Percentiles rank a stretch among this genome's conserved stretches.
These are phyloP conservation scores for Trichoderma harzianum DNA, from an alignment of 2,329 filamentous ascomycete genomes.

Conservation along the genomic window DNA sequence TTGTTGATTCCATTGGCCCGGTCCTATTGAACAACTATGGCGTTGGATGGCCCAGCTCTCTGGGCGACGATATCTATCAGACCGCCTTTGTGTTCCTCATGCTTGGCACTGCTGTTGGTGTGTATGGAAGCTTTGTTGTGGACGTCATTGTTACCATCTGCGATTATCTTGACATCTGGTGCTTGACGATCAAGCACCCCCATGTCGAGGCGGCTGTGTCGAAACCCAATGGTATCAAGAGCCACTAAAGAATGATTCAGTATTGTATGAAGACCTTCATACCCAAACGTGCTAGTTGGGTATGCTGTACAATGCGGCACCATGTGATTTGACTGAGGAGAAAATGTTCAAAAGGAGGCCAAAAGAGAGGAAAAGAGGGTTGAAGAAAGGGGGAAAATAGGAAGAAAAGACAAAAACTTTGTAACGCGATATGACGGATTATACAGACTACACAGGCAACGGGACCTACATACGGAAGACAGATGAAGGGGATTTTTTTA, in stretches of 20 bases:
- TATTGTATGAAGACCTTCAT: background rate
- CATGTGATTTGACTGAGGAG: no score
- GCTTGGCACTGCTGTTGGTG: constrained; percentile 76
- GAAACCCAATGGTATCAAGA: constrained; percentile 42
- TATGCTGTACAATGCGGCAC: background rate
- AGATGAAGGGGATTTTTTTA: background rate
- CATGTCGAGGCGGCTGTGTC: constrained; percentile 42
- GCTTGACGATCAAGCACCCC: constrained; percentile 90
- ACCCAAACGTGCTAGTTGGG: background rate
- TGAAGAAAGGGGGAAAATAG: background rate
- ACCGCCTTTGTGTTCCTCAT: constrained; percentile 88
- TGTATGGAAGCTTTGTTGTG: constrained; percentile 97
- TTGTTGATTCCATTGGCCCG: constrained; percentile 77
- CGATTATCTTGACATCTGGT: constrained; percentile 98
- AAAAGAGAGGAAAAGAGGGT: background rate
- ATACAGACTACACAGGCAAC: background rate
- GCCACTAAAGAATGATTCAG: constrained; percentile 22
- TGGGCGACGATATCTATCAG: constrained; percentile 79
- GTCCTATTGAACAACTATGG: constrained; percentile 55
- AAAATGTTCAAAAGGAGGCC: background rate
- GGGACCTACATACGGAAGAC: background rate
- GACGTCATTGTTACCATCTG: constrained; percentile 98
- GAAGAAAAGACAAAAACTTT: background rate
- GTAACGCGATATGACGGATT: constrained; percentile 12
- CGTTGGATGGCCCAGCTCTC: constrained; percentile 71